Evolutionary conservation across 192 early-diverging fungal genomes (phyloP), one percentile per base, ranked within the genome.

Genomic region (Gamsiella multidivaricata): DNA sequence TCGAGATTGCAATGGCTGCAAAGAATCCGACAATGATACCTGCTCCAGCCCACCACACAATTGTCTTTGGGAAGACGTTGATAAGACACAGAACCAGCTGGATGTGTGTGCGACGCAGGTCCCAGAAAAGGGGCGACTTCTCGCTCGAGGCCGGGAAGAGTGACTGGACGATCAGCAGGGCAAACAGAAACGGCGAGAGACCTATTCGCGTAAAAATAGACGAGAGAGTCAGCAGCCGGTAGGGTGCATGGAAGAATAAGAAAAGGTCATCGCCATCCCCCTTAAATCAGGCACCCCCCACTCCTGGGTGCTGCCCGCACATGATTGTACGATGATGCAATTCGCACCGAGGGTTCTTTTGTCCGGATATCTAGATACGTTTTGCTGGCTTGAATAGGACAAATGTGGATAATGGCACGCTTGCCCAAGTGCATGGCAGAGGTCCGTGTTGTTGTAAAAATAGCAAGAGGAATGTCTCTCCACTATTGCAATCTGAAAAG

Each of bases 31-130:
- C 73, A 14, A 81, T n/a, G 26, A 85, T 54, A 17, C 86, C 84
- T 28, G 84, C 62, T 23, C 83, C 58, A 39, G 86, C 83, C 86
- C 86, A 87, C 86, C 86, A 87, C 14, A 87, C 60, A 61, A 85
- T 82, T 28, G 83, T 87, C 65, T 84, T 83, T 7, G 63, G 70
- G 9, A 78, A 37, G 28, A 66, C 83, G 56, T 87, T 87, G 29
- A 87, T 31, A 8, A 87, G 69, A 25, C 80, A 85, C 66, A 87
- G 81, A 18, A 80, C 31, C 22, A 85, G 36, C 60, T 85, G 86
- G n/a, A 84, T 46, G 0, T 61, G 69, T 2, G 83, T 76, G 54
- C 82, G 79, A 17, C 73, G 78, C 5, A 85, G 42, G 11, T 58
- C 82, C 54, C 83, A 69, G 57, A 81, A 50, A 2, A 55, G 50